Evolutionary conservation across 768 basidiomycete genomes (phyloP), one percentile per base, ranked within the genome.

Genomic region (Agaricus blazei): DNA sequence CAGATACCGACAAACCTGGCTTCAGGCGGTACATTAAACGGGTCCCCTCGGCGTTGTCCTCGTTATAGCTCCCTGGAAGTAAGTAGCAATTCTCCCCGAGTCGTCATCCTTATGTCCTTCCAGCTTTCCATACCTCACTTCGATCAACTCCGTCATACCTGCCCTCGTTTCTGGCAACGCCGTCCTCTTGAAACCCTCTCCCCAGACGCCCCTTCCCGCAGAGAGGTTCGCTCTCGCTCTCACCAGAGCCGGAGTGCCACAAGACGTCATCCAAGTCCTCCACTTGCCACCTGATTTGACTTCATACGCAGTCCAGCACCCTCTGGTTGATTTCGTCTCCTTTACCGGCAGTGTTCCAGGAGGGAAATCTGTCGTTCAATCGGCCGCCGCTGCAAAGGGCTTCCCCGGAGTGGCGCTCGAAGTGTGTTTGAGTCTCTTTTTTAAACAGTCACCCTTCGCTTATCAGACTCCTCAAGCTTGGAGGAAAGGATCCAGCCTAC

Each of bases 401-500:
- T 95, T 98, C 74, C 96, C 91, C 60, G 90, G 90, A 4, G 89
- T 93, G 15, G 90, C 80, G 0, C 75, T 97, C 31, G 94, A 97
- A 78, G 89, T 88, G 62, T 11, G 65, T 4, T 15, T 19, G 14
- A 5, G 12, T 15, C 3, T 15, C 12, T 14, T 41, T n/a, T n/a
- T 15, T n/a, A 14, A 41, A 19, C 11, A 9, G 1, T 15, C 2
- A 8, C 12, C 5, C 3, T 41, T 9, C n/a, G 14, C 19, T 41
- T 41, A n/a, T 58, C 3, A 9, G 3, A 31, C 26, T 15, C 40
- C 19, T 46, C 19, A 60, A 93, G 89, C 83, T 99, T 14, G 97
- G 97, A 1, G 97, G 97, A 1, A 98, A 99, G 69, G 97, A 99
- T 65, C 93, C 97, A 2, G 97, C 96, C 2, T 99, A 98, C 64